Base-by-base conservation (phyloP, 2,329 filamentous ascomycete species). In the Teratosphaeria viscida region DNA sequence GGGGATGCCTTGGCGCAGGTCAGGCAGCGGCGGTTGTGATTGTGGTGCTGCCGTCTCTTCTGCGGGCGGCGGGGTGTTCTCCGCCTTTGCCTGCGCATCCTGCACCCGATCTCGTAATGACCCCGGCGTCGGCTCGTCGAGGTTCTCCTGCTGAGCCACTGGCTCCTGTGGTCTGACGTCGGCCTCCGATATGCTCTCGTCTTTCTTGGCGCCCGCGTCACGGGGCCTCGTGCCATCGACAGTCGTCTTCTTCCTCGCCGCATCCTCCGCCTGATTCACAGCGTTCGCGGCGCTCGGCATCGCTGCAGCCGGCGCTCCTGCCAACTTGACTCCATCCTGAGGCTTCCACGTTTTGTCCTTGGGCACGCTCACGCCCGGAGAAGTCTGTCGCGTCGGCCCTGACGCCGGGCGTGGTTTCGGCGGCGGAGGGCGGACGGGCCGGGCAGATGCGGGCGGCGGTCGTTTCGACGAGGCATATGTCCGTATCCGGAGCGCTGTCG, bases 1-100 rank as follows among this genome's bases (percentile, higher is more conserved):
- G 0, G 92, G 92, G 63, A 97, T 95, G 64, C 92, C 92, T 70
- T 92, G 87, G n/a, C 90, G 94, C 53, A 97, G 81, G 72, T 97
- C 92, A 57, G 92, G 92, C 12, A 96, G 83, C 57, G 89, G 86
- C 68, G 86, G 64, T 52, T 64, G 56, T 54, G 60, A 63, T 19
- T 52, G 52, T 57, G 56, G 54, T 16, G 57, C 59, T 43, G 58
- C 60, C 26, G 49, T 39, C n/a, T 61, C 56, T 52, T 64, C 63
- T 2, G 59, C 59, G 11, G 65, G 63, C 11, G 64, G 64, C 12
- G 58, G 59, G 27, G 61, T 61, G 52, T 69, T 69, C 57, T 72
- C 70, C 32, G 67, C 64, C 43, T 57, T 54, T 37, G 53, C 53
- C 49, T 69, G 66, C 54, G 63, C 67, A 19, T 67, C 61, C 53